A percentile compares a stretch with the other conserved stretches of the same genome.
These are phyloP conservation scores for Monilinia polystroma DNA, from an alignment of 2,329 filamentous ascomycete species.

Conservation along the genomic window DNA sequence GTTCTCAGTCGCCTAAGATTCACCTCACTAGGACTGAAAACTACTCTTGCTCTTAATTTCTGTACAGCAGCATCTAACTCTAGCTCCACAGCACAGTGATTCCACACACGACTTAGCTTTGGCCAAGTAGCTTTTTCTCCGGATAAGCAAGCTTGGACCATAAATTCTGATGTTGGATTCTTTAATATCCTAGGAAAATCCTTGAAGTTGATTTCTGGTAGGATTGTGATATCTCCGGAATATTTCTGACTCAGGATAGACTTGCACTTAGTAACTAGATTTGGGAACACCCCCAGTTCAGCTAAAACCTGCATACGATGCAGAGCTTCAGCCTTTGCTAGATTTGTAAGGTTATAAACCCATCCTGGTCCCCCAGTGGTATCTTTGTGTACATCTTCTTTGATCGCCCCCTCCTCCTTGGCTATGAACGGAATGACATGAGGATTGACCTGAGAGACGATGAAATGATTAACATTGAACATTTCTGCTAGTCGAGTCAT, in stretches of 20 bases:
- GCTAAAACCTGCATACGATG: slow-evolving; percentile 78
- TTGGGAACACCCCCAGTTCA: slow-evolving; percentile 78
- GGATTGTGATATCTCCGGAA: slow-evolving; percentile 91
- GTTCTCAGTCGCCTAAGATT: slow-evolving; percentile 36
- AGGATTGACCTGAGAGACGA: slow-evolving; percentile 94
- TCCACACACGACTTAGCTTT: slow-evolving; percentile 78
- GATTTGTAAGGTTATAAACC: slow-evolving; percentile 64
- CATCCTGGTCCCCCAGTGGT: slow-evolving; percentile 46
- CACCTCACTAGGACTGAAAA: slow-evolving; percentile 40
- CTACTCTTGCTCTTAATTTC: slow-evolving; percentile 61
- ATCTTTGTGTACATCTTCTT: slow-evolving; percentile 42
- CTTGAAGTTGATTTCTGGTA: slow-evolving; percentile 72
- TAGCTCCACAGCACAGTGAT: slow-evolving; percentile 85
- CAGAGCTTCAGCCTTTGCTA: slow-evolving; percentile 77
- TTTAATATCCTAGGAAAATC: slow-evolving; percentile 75
- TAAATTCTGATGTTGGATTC: slow-evolving; percentile 85
- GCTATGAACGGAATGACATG: slow-evolving; percentile 85
- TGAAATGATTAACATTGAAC: slow-evolving; percentile 98
- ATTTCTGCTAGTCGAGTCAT: slow-evolving; percentile 88
- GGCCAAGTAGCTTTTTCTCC: slow-evolving; percentile 92
- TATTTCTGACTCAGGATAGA: slow-evolving; percentile 89
- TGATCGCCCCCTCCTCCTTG: slow-evolving; percentile 61
- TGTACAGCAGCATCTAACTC: slow-evolving; percentile 77
- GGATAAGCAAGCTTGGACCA: slow-evolving; percentile 71
- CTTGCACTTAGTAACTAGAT: slow-evolving; percentile 71